A percentile compares a stretch with the other conserved stretches of the same genome.
These are phyloP conservation scores for Parietaria judaica DNA, from an alignment of 306 rosid genomes.

Conservation along the genomic window DNA sequence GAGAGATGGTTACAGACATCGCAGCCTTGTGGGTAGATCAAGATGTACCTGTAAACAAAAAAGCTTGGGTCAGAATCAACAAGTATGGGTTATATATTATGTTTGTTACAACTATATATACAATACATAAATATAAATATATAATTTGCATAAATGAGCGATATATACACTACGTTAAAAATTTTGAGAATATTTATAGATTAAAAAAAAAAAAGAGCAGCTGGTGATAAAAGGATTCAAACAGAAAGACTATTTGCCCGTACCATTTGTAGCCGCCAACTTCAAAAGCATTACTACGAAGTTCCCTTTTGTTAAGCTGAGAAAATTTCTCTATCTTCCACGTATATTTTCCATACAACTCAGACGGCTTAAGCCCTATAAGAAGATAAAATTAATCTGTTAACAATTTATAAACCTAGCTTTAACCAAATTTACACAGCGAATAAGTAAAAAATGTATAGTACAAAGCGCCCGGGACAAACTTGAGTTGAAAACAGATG, in stretches of 20 bases:
- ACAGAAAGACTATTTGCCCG: constrained; percentile 14
- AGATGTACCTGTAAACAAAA: constrained; percentile 68
- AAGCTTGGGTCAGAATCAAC: constrained; percentile 17
- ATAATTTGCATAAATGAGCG: no score
- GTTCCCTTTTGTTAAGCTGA: constrained; percentile 94
- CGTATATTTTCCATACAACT: constrained; percentile 76
- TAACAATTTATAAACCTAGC: constrained; percentile 12
- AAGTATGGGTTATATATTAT: no score
- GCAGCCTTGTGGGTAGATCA: constrained; percentile 96
- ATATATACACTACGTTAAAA: no score
- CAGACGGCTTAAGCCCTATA: constrained; percentile 83
- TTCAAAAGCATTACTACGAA: constrained; percentile 91
- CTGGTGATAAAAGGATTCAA: background rate
- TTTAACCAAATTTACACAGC: background rate
- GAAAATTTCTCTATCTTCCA: constrained; percentile 98
- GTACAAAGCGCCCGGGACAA: background rate
- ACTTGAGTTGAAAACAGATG: no score
- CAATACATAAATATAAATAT: no score
- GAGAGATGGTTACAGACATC: constrained; percentile 99
- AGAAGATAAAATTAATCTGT: constrained; percentile 16
- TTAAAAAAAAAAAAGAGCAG: no score
- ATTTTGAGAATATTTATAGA: no score
- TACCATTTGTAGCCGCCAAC: constrained; percentile 99
- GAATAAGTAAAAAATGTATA: background rate
- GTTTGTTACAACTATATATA: no score